Conservation (phyloP, 176 grass and related monocot genomes). For the Hordeum vulgare region DNA sequence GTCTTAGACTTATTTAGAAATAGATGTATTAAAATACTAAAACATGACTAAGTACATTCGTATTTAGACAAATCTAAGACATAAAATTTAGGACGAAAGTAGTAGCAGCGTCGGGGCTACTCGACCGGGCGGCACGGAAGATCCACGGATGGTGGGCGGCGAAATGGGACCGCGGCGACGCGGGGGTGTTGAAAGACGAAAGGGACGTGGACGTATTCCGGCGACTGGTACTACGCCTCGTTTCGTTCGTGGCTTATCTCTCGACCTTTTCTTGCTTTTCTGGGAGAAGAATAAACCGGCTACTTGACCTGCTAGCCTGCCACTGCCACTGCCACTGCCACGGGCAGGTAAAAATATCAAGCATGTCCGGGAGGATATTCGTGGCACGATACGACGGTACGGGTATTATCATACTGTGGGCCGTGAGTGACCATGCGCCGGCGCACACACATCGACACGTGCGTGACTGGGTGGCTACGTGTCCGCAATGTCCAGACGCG, state of each 20-base stretch:
- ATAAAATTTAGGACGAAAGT: too few relatives aligned
- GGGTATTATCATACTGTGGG: neutral
- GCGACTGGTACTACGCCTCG: neutral
- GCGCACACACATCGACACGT: neutral
- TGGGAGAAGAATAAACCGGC: neutral
- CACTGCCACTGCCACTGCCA: neutral
- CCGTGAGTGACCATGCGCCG: too few relatives aligned
- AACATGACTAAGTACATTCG: too few relatives aligned
- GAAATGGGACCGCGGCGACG: constrained; percentile 33
- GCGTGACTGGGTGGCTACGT: neutral
- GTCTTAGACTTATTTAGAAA: too few relatives aligned
- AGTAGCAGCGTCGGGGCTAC: too few relatives aligned
- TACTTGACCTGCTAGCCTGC: neutral
- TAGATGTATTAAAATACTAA: too few relatives aligned
- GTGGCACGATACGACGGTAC: neutral
- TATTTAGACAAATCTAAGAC: too few relatives aligned
- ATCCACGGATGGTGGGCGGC: neutral
- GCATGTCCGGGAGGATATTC: neutral
- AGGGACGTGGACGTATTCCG: neutral
- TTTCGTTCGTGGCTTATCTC: neutral
- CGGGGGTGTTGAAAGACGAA: neutral
- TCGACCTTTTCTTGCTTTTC: neutral
- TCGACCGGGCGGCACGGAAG: neutral
- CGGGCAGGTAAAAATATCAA: neutral
- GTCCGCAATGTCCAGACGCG: neutral